Evolutionary conservation across 1,139 yeast genomes (phyloP), one percentile per base, ranked within the genome.

Genomic region (Geotrichum fermentans): DNA sequence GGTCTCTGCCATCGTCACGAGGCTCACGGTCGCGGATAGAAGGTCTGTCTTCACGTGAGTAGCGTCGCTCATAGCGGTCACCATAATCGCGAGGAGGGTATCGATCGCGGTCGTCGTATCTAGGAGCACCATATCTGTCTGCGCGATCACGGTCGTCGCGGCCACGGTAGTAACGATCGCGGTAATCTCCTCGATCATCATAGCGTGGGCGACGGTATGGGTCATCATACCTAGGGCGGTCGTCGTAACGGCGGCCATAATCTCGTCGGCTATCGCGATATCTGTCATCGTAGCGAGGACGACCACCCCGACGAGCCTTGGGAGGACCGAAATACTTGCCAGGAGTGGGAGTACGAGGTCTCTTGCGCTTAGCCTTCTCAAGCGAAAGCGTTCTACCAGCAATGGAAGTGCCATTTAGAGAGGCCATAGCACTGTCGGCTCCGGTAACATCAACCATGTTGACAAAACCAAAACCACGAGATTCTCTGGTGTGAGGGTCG

Each of bases 291-390:
- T 40, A 50, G 33, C 58, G 52, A 16, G 52, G 51, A 22, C 62
- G 53, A 28, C 56, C 39, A 14, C 36, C 56, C 3, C 61, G 56
- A 40, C 61, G 58, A 26, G 59, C 56, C 58, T 64, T 67, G 37
- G 69, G 66, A 13, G 72, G 69, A 3, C 72, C 72, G 53, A 61
- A 65, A 57, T 68, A 68, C 54, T 62, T 65, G 34, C 72, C 72
- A 13, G 72, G 72, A 3, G 72, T 68, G 21, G 72, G 72, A 16
- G 71, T 66, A 37, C 70, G 61, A 33, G 72, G 69, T 32, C 71
- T 58, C 55, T 64, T 62, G 42, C 72, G 64, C 51, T 64, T 64
- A 38, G 72, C 72, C 52, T 60, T 60, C 48, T 69, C 71, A 39
- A 68, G 60, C 20, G 64, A 56, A 39, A 68, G 56, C 18, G 61